These are phyloP conservation scores for Aegilops bicornis DNA, from an alignment of 176 grass and related monocot genomes.

Conservation along the genomic window DNA sequence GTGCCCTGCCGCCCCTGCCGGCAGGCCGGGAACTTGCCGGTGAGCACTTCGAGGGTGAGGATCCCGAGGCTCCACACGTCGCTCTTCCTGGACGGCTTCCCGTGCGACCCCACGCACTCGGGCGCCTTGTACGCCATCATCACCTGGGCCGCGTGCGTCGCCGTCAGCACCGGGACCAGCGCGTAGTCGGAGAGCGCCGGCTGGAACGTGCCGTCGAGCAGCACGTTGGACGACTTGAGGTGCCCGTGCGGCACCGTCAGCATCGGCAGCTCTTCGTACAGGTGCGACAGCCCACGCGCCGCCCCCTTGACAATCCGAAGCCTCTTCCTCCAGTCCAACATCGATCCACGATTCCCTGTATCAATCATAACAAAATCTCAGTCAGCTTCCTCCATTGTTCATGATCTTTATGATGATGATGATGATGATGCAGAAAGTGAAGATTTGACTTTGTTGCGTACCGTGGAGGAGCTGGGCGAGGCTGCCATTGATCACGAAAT, in stretches of 20 bases:
- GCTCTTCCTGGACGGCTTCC: constrained; percentile 82
- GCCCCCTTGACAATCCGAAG: constrained; percentile 72
- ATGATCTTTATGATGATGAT: neutral
- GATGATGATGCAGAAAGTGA: neutral
- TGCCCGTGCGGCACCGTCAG: constrained; percentile 89
- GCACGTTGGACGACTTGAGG: constrained; percentile 90
- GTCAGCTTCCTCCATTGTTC: neutral
- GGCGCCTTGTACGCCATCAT: constrained; percentile 86
- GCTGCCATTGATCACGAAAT: constrained; percentile 68
- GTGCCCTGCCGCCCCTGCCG: constrained; percentile 30
- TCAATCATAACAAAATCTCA: neutral
- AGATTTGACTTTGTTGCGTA: neutral
- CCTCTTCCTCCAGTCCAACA: constrained; percentile 66
- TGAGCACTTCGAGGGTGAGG: constrained; percentile 76
- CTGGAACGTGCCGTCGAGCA: constrained; percentile 51
- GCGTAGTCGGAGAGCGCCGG: constrained; percentile 77
- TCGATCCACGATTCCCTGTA: constrained; percentile 30
- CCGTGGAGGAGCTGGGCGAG: constrained; percentile 75
- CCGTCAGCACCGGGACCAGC: constrained; percentile 72
- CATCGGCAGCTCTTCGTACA: constrained; percentile 92
- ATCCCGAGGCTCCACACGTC: constrained; percentile 89
- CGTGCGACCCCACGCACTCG: constrained; percentile 46
- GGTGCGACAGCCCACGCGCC: constrained; percentile 50
- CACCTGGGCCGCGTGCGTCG: constrained; percentile 47
- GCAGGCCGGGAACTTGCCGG: constrained; percentile 59